These are phyloP conservation scores for Colletotrichum limetticola DNA, from an alignment of 2,329 filamentous ascomycete species.

Conservation along the genomic window DNA sequence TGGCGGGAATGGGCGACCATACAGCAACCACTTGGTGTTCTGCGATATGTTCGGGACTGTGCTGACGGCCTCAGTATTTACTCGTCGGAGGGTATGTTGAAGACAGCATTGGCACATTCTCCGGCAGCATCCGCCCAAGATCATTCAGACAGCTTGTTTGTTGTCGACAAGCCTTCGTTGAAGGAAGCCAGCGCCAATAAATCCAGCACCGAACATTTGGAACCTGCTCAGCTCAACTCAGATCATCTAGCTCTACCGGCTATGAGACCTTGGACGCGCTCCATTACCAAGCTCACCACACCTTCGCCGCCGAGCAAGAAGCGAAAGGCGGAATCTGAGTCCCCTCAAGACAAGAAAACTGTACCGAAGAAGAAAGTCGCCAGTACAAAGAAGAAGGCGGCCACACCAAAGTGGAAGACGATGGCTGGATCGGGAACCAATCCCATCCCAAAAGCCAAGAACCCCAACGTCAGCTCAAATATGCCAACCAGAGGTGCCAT, in stretches of 20 bases:
- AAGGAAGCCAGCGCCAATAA: no score
- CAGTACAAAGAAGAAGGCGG: neutral
- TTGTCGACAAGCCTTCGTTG: no score
- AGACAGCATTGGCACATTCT: neutral
- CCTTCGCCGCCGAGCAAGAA: neutral
- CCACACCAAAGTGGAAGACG: neutral
- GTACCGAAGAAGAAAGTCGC: no score
- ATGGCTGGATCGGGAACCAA: no score
- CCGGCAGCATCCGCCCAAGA: no score
- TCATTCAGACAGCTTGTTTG: no score
- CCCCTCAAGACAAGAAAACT: neutral
- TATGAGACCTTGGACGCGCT: neutral
- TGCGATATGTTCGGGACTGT: neutral
- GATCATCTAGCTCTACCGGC: neutral
- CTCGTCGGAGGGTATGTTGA: neutral
- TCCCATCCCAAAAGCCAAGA: no score
- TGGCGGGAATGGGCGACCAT: neutral
- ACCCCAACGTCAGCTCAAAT: no score
- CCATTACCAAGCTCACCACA: neutral
- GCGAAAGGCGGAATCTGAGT: neutral
- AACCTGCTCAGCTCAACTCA: neutral
- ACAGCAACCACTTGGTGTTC: neutral
- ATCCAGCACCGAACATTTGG: no score
- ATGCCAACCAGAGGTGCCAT: no score
- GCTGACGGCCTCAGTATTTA: neutral